These are phyloP conservation scores for Pouteria glomerata DNA, from an alignment of 148 eudicot species.

Conservation along the genomic window DNA sequence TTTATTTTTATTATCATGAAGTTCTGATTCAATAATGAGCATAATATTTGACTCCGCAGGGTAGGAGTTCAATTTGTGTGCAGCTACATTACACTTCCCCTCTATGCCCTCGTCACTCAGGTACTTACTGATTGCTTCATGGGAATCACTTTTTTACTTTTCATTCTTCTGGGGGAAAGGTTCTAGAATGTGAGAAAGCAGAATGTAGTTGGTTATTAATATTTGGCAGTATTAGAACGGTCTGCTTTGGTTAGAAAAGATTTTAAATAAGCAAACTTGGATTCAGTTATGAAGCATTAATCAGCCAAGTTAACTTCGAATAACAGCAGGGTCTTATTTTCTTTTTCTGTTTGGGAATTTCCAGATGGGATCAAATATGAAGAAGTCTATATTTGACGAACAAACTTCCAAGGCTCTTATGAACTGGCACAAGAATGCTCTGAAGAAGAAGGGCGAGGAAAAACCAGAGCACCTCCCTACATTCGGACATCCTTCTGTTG, in stretches of 20 bases:
- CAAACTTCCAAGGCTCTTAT: conserved; percentile 78
- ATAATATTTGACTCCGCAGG: conserved; percentile 39
- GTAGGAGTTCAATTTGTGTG: conserved; percentile 56
- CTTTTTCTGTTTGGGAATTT: background rate
- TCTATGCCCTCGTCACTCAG: conserved; percentile 92
- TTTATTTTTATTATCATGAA: background rate
- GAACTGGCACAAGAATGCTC: conserved; percentile 66
- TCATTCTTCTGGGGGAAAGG: background rate
- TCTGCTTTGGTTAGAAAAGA: background rate
- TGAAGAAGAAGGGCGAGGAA: conserved; percentile 39
- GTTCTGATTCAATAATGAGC: background rate
- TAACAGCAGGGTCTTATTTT: background rate
- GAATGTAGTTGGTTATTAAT: no score
- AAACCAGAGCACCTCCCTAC: no score
- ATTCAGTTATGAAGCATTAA: background rate
- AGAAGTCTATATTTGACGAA: conserved; percentile 78
- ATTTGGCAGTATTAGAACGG: no score
- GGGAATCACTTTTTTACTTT: no score
- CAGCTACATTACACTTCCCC: conserved; percentile 85
- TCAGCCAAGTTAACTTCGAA: background rate
- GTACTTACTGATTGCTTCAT: conserved; percentile 30
- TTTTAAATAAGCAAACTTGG: no score
- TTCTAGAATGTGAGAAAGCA: no score
- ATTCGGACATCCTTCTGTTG: no score
- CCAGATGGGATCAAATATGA: conserved; percentile 97